Evolutionary conservation across 306 rosid species (phyloP).

Genomic region (Quercus suber): DNA sequence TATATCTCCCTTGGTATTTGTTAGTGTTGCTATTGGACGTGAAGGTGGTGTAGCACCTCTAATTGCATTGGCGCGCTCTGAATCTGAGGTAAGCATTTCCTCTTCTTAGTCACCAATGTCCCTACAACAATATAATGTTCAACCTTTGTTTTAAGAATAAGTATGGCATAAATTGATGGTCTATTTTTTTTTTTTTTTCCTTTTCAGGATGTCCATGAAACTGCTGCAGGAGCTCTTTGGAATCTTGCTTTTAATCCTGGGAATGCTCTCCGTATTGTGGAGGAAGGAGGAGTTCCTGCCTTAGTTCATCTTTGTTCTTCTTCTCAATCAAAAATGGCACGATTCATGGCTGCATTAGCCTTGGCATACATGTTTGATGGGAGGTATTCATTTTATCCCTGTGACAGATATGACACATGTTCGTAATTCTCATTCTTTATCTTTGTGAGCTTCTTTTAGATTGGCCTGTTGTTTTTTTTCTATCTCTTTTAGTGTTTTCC

Average conservation of each 20-base stretch:
- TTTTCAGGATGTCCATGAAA: constrained; percentile 97
- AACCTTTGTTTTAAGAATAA: constrained; percentile 3
- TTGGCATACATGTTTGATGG: constrained; percentile 99
- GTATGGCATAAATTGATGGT: neutral
- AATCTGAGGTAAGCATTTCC: constrained; percentile 69
- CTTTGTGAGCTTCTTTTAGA: neutral
- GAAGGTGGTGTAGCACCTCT: constrained; percentile 99
- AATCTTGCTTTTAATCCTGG: constrained; percentile 98
- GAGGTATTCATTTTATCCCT: constrained; percentile 47
- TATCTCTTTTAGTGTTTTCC: neutral
- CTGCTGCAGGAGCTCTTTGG: constrained; percentile 99
- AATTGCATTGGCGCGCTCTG: constrained; percentile 93
- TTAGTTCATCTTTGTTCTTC: constrained; percentile 93
- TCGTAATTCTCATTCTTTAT: neutral
- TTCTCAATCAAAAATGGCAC: constrained; percentile 96
- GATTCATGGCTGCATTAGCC: constrained; percentile 98
- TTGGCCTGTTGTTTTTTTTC: neutral
- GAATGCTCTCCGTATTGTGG: constrained; percentile 92
- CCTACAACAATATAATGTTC: constrained; percentile 8
- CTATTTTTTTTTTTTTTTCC: constrained; percentile 33
- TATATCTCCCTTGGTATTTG: constrained; percentile 22
- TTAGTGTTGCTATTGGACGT: constrained; percentile 94
- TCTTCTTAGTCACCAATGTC: constrained; percentile 14
- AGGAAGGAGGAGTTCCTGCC: constrained; percentile 98
- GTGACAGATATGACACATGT: neutral